These are phyloP conservation scores for Avena sativa DNA, from an alignment of 176 grass and related monocot species.

Conservation along the genomic window DNA sequence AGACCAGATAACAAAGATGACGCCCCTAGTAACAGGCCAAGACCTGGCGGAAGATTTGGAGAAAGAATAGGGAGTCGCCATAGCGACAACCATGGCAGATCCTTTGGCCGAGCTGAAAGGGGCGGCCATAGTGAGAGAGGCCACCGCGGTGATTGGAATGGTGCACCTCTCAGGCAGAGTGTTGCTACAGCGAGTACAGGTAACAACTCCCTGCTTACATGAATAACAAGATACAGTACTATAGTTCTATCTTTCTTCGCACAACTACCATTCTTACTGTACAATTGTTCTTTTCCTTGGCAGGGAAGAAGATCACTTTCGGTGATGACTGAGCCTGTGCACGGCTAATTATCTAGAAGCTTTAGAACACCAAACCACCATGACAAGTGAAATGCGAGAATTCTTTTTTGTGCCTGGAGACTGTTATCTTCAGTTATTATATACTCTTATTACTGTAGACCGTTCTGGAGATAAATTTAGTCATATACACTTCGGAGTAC, in stretches of 20 bases:
- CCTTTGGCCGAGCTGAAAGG: slow-evolving; percentile 30
- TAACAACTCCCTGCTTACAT: slow-evolving; percentile 16
- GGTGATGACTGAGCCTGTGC: slow-evolving; percentile 43
- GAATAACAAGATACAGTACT: background rate
- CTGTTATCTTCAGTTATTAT: background rate
- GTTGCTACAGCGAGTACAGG: slow-evolving; percentile 59
- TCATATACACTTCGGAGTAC: background rate
- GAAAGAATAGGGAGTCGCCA: background rate
- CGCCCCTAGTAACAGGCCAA: slow-evolving; percentile 32
- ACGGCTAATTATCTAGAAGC: background rate
- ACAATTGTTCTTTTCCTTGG: background rate
- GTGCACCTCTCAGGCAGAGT: slow-evolving; percentile 44
- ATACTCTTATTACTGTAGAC: background rate
- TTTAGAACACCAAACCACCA: background rate
- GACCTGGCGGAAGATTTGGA: background rate
- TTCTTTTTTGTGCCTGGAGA: background rate
- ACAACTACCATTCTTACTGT: background rate
- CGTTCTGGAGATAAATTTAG: background rate
- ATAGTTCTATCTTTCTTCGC: background rate
- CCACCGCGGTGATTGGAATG: background rate
- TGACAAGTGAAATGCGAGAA: background rate
- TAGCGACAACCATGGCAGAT: background rate
- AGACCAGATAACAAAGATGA: slow-evolving; percentile 49
- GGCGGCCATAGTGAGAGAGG: slow-evolving; percentile 46
- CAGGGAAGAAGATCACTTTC: slow-evolving; percentile 73